Evolutionary conservation across 495 filamentous ascomycete species (phyloP).

Genomic region (Niebla homalea): DNA sequence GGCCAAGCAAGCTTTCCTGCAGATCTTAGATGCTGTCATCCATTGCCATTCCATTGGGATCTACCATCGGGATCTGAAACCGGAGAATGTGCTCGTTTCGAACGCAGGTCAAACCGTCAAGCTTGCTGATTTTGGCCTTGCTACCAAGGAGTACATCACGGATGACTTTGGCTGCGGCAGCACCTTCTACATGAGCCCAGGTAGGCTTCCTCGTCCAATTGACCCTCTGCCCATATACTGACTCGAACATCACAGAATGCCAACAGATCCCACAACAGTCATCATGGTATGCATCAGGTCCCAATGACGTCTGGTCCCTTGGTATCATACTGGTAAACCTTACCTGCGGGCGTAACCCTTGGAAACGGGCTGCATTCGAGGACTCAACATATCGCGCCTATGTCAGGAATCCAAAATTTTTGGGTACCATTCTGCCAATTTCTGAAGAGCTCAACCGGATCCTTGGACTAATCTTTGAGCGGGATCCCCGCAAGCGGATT

Average conservation of each 20-base stretch:
- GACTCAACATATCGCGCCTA: slow-evolving; percentile 95
- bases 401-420: slow-evolving; percentile 70
- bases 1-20: slow-evolving; percentile 79
- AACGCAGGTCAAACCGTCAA: slow-evolving; percentile 81
- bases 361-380: slow-evolving; percentile 86
- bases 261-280: slow-evolving; percentile 71
- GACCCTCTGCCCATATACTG: neutral
- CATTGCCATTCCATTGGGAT: slow-evolving; percentile 88
- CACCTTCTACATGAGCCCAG: slow-evolving; percentile 98
- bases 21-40: slow-evolving; percentile 94
- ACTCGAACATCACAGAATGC: slow-evolving; percentile 52
- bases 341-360: slow-evolving; percentile 95
- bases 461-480: slow-evolving; percentile 78
- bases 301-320: slow-evolving; percentile 96
- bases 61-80: slow-evolving; percentile 96
- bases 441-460: slow-evolving; percentile 84
- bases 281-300: slow-evolving; percentile 75
- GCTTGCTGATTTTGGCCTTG: slow-evolving; percentile 93
- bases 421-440: slow-evolving; percentile 84
- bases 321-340: slow-evolving; percentile 96
- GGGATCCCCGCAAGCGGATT: slow-evolving; percentile 74
- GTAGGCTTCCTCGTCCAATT: slow-evolving; percentile 37
- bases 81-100: slow-evolving; percentile 92
- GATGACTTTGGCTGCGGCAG: slow-evolving; percentile 96
- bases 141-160: slow-evolving; percentile 68